Evolutionary conservation across 179 eudicot species (phyloP).

Genomic region (Actinidia arguta): DNA sequence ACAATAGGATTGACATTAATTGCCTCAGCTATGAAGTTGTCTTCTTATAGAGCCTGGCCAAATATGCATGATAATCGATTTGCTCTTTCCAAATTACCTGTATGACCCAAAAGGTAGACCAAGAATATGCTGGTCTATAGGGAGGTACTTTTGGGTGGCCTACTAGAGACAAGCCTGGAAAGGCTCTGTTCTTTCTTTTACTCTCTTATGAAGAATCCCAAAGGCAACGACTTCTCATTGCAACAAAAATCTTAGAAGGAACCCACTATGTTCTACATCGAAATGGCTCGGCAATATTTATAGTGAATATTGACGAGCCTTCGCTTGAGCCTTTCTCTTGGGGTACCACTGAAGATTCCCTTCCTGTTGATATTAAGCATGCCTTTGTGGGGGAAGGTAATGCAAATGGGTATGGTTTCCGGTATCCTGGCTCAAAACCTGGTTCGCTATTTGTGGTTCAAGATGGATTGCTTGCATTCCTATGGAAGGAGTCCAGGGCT

Average conservation of each 20-base stretch:
- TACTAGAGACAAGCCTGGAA: slow-evolving; percentile 77
- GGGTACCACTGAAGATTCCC: slow-evolving; percentile 55
- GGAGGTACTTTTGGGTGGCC: slow-evolving; percentile 21
- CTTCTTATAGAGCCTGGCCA: slow-evolving; percentile 86
- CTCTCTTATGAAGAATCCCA: slow-evolving; percentile 16
- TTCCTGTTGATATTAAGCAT: slow-evolving; percentile 47
- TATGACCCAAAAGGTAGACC: background rate
- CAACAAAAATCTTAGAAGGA: slow-evolving; percentile 13
- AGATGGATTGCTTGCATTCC: slow-evolving; percentile 68
- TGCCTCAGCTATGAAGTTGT: slow-evolving; percentile 68
- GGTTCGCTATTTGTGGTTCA: slow-evolving; percentile 19
- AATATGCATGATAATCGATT: slow-evolving; percentile 82
- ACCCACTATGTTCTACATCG: slow-evolving; percentile 88
- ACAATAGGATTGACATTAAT: slow-evolving; percentile 69
- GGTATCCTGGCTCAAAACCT: slow-evolving; percentile 73
- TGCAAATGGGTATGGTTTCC: slow-evolving; percentile 87
- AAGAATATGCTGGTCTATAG: slow-evolving; percentile 9
- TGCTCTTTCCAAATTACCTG: slow-evolving; percentile 75
- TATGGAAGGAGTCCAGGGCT: slow-evolving; percentile 78
- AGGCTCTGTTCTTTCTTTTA: slow-evolving; percentile 67
- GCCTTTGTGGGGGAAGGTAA: slow-evolving; percentile 77
- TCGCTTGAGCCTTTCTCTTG: slow-evolving; percentile 71
- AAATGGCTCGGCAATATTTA: slow-evolving; percentile 92
- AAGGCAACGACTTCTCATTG: slow-evolving; percentile 17
- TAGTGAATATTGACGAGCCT: slow-evolving; percentile 64